Evolutionary conservation across 2,329 filamentous ascomycete species (phyloP).

Genomic region (Botrytis sinoallii): DNA sequence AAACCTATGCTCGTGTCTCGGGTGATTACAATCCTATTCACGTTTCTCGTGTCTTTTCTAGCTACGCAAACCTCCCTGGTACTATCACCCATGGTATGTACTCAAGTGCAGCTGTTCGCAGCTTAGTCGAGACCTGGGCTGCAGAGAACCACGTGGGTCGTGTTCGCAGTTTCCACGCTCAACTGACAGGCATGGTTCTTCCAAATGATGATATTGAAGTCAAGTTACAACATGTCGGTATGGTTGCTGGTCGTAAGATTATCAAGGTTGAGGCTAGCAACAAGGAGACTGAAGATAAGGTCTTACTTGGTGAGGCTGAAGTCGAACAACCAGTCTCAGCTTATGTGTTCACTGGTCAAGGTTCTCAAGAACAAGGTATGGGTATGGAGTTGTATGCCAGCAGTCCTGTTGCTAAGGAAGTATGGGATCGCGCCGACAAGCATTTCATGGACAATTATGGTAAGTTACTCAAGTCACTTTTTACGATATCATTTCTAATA

Average conservation of each 20-base stretch:
- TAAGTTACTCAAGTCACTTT: slow-evolving; percentile 44
- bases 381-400: slow-evolving; percentile 97
- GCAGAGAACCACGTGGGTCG: slow-evolving; percentile 98
- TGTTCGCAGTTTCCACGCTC: slow-evolving; percentile 95
- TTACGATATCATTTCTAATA: slow-evolving; percentile 30
- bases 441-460: slow-evolving; percentile 99
- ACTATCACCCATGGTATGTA: slow-evolving; percentile 99
- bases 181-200: slow-evolving; percentile 96
- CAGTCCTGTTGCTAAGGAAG: slow-evolving; percentile 90
- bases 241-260: slow-evolving; percentile 98
- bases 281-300: slow-evolving; percentile 94
- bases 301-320: slow-evolving; percentile 90
- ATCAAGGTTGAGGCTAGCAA: slow-evolving; percentile 98
- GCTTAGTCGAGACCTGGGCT: slow-evolving; percentile 96
- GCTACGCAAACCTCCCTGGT: slow-evolving; percentile 90
- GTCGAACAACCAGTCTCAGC: slow-evolving; percentile 95
- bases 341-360: slow-evolving; percentile 97
- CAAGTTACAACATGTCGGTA: slow-evolving; percentile 92
- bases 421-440: slow-evolving; percentile 96
- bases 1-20: slow-evolving; percentile 95
- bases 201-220: slow-evolving; percentile 95
- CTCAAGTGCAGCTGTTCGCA: slow-evolving; percentile 92
- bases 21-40: slow-evolving; percentile 99
- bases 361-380: slow-evolving; percentile 98
- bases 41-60: slow-evolving; percentile 93